Conservation (phyloP, 208 protist species). For the Trypanosoma mega region DNA sequence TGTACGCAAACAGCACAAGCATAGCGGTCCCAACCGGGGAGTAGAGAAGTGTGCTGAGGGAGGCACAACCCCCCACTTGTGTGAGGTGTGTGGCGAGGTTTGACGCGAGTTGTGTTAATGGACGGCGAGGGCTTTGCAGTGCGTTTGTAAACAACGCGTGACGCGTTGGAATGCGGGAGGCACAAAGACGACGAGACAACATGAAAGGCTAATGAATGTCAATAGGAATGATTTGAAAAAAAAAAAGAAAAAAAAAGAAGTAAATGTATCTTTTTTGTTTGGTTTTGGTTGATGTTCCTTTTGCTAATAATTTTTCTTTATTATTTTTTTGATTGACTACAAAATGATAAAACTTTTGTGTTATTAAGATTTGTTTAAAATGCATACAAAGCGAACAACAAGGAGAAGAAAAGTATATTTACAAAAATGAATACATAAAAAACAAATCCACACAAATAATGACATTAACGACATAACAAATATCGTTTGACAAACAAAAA, state of each 20-base stretch:
- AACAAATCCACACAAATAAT: conserved; percentile 5
- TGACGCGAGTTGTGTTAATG: conserved; percentile 23
- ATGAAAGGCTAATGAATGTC: not conserved
- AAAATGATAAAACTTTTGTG: not conserved
- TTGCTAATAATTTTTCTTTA: not conserved
- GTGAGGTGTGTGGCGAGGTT: conserved; percentile 67
- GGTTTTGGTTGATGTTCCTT: not conserved
- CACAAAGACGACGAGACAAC: too few species aligned
- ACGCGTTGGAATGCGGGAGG: too few species aligned
- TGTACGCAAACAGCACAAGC: conserved; percentile 81
- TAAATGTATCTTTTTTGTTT: not conserved
- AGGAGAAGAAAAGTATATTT: too few species aligned
- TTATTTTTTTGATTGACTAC: not conserved
- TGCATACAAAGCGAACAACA: too few species aligned
- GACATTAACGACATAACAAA: too few species aligned
- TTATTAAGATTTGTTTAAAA: conserved; percentile 4
- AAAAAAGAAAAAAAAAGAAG: not conserved
- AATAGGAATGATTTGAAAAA: not conserved
- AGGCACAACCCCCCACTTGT: conserved; percentile 52
- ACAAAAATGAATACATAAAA: not conserved
- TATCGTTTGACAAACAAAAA: conserved; percentile 15
- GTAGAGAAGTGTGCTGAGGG: conserved; percentile 73
- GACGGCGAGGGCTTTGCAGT: not conserved
- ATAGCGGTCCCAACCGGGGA: conserved; percentile 75
- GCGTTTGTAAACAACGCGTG: not conserved